Percentiles rank a stretch among this genome's conserved stretches.
Evolutionary conservation across 768 basidiomycete species (phyloP).

Genomic region (Phylloporus sp.): DNA sequence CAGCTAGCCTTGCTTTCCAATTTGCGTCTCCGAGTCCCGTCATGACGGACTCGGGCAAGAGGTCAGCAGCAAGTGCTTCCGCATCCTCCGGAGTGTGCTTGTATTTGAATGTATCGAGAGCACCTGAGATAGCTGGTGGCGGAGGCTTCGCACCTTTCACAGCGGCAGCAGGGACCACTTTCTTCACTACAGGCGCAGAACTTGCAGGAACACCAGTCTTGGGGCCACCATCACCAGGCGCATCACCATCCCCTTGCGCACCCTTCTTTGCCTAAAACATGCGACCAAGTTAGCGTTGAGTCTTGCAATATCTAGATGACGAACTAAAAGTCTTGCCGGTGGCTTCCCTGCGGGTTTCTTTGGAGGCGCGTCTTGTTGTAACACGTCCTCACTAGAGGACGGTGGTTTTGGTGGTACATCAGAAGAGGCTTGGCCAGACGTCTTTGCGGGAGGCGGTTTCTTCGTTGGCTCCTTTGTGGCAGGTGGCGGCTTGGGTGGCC

Average conservation of each 20-base stretch:
- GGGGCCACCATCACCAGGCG: constrained; percentile 8
- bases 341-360: constrained; percentile 51
- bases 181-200: constrained; percentile 38
- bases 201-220: constrained; percentile 28
- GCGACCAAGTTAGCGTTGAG: constrained; percentile 1
- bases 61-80: constrained; percentile 67
- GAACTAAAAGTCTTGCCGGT: constrained; percentile 44
- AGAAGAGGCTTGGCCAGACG: constrained; percentile 11
- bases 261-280: constrained; percentile 51
- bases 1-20: constrained; percentile 90
- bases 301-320: background rate
- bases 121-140: constrained; percentile 46
- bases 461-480: constrained; percentile 33
- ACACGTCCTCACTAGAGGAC: constrained; percentile 8
- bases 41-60: constrained; percentile 68
- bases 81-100: constrained; percentile 92
- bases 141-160: constrained; percentile 46
- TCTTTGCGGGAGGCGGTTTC: constrained; percentile 36
- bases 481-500: constrained; percentile 40
- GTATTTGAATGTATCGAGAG: constrained; percentile 84
- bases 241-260: constrained; percentile 32
- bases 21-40: constrained; percentile 79
- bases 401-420: constrained; percentile 18
- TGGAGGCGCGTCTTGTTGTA: constrained; percentile 30
- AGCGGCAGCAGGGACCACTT: constrained; percentile 37